These are phyloP conservation scores for Paratinospora sagittata DNA, from an alignment of 164 flowering plant genomes.

Conservation along the genomic window DNA sequence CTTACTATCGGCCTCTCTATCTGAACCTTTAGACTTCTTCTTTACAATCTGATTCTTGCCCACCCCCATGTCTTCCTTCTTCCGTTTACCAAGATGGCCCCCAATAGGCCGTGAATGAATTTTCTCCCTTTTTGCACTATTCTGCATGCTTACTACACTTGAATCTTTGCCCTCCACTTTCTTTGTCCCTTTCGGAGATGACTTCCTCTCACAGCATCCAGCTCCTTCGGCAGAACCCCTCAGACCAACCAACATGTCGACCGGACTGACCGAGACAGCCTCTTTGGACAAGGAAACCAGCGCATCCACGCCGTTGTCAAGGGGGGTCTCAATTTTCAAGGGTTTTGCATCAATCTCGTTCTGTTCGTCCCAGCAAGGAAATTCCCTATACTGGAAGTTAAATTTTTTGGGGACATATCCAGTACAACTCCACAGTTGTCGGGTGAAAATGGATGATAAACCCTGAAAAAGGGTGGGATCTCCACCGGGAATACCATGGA, in stretches of 20 bases:
- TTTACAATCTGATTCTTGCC: constrained; percentile 47
- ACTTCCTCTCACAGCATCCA: constrained; percentile 18
- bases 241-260: constrained; percentile 26
- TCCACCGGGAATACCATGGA: constrained; percentile 94
- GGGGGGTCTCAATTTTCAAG: constrained; percentile 40
- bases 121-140: constrained; percentile 40
- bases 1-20: constrained; percentile 36
- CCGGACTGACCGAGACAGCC: constrained; percentile 28
- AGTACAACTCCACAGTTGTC: constrained; percentile 71
- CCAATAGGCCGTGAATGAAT: constrained; percentile 27
- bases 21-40: constrained; percentile 48
- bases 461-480: constrained; percentile 68
- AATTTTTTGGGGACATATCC: constrained; percentile 92
- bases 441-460: constrained; percentile 54
- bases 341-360: constrained; percentile 16
- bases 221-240: constrained; percentile 29
- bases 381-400: constrained; percentile 72
- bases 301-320: constrained; percentile 63
- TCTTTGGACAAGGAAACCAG: constrained; percentile 69
- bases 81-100: constrained; percentile 35
- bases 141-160: constrained; percentile 19
- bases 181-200: constrained; percentile 24
- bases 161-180: constrained; percentile 26
- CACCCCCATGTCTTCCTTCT: constrained; percentile 41
- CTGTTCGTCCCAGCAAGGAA: constrained; percentile 67